These are phyloP conservation scores for Beauveria medogensis DNA, from an alignment of 2,329 filamentous ascomycete species.

Conservation along the genomic window DNA sequence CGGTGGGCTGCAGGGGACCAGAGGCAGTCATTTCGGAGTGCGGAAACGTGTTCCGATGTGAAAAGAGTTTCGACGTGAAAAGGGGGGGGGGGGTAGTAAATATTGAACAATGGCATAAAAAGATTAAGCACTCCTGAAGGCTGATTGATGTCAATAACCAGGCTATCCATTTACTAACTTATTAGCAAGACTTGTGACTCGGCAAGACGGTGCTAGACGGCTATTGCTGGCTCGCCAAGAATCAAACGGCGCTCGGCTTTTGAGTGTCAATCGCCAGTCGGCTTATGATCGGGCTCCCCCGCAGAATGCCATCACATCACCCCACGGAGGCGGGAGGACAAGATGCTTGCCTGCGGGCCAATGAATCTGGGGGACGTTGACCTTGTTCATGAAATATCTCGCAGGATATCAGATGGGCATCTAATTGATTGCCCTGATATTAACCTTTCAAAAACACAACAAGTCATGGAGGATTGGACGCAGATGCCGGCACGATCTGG, in stretches of 20 bases:
- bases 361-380: neutral
- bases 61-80: neutral
- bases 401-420: neutral
- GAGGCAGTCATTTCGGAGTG: neutral
- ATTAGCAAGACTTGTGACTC: no score
- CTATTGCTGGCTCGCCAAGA: neutral
- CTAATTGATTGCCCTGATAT: neutral
- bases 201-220: no score
- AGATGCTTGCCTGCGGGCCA: neutral
- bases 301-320: neutral
- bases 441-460: neutral
- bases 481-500: neutral
- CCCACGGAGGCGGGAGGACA: conserved; percentile 1
- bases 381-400: neutral
- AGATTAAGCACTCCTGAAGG: neutral
- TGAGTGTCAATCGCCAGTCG: neutral
- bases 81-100: neutral
- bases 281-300: conserved; percentile 1
- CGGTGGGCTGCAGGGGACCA: neutral
- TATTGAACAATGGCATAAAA: neutral
- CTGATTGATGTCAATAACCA: neutral
- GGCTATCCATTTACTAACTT: no score
- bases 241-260: conserved; percentile 3
- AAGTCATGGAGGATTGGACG: neutral
- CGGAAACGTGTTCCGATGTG: neutral